These are phyloP conservation scores for Boeremia exigua DNA, from an alignment of 2,329 filamentous ascomycete genomes.

Conservation along the genomic window DNA sequence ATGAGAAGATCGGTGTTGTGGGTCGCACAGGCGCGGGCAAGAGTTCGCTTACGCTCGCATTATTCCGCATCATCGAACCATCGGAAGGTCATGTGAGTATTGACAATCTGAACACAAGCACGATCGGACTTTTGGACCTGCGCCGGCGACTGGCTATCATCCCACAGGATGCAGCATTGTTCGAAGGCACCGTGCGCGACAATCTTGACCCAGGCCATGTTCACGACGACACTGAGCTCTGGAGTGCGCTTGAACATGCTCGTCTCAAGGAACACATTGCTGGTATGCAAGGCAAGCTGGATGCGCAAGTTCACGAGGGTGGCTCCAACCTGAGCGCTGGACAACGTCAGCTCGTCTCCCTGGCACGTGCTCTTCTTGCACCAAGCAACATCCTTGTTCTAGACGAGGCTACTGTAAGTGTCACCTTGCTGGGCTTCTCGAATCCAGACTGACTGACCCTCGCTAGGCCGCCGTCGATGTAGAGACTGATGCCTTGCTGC, in stretches of 20 bases:
- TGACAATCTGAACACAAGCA: slow-evolving; percentile 85
- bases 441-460: background rate
- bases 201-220: slow-evolving; percentile 95
- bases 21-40: slow-evolving; percentile 96
- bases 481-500: slow-evolving; percentile 70
- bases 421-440: no score
- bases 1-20: slow-evolving; percentile 98
- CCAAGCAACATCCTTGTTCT: slow-evolving; percentile 97
- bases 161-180: slow-evolving; percentile 94
- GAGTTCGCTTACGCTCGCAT: slow-evolving; percentile 86
- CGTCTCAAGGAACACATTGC: slow-evolving; percentile 89
- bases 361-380: slow-evolving; percentile 91
- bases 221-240: slow-evolving; percentile 95
- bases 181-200: slow-evolving; percentile 90
- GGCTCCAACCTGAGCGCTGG: slow-evolving; percentile 95
- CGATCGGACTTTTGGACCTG: slow-evolving; percentile 87
- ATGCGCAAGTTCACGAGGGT: slow-evolving; percentile 91
- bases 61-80: slow-evolving; percentile 96
- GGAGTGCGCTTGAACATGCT: slow-evolving; percentile 94
- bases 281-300: slow-evolving; percentile 85
- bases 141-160: slow-evolving; percentile 93
- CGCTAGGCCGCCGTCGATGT: slow-evolving; percentile 70
- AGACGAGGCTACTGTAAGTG: slow-evolving; percentile 88
- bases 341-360: slow-evolving; percentile 90
- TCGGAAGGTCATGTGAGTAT: slow-evolving; percentile 84